Conservation (phyloP, 2,329 filamentous ascomycete genomes). For the Xylariaceae sp. region DNA sequence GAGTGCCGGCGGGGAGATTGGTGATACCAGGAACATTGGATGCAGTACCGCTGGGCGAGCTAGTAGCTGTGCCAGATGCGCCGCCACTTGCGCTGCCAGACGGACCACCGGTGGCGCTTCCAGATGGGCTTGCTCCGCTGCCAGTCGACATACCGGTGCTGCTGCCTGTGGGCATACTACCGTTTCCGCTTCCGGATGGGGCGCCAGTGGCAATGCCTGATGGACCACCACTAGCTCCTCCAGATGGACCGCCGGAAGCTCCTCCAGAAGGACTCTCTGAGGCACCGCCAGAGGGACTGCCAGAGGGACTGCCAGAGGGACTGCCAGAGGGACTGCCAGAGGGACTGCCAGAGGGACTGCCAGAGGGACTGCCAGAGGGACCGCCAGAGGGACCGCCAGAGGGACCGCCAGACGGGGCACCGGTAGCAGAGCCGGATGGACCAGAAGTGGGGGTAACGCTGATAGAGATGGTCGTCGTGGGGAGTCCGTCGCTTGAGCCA, state of each 20-base stretch:
- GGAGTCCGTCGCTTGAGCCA: neutral
- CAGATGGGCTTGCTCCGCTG: too few species aligned
- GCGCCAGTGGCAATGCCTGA: neutral
- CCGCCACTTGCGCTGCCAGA: neutral
- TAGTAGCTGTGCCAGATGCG: neutral
- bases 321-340: neutral
- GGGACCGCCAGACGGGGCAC: neutral
- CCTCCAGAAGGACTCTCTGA: neutral
- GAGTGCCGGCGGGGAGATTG: slow-evolving; percentile 15
- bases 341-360: neutral
- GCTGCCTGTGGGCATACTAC: slow-evolving; percentile 8
- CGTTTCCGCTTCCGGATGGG: neutral
- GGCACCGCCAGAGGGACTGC: neutral
- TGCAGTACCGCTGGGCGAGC: slow-evolving; percentile 10
- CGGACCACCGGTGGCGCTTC: neutral
- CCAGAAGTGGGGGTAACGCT: too few species aligned
- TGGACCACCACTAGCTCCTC: neutral
- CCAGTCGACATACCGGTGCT: neutral
- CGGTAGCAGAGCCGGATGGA: neutral
- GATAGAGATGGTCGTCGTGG: neutral
- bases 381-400: neutral
- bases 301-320: neutral
- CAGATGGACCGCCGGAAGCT: too few species aligned
- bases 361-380: neutral
- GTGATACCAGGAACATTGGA: slow-evolving; percentile 24